Percentiles rank a stretch among this genome's conserved stretches.
These are phyloP conservation scores for Epichloe sibirici DNA, from an alignment of 2,329 filamentous ascomycete species.

Conservation along the genomic window DNA sequence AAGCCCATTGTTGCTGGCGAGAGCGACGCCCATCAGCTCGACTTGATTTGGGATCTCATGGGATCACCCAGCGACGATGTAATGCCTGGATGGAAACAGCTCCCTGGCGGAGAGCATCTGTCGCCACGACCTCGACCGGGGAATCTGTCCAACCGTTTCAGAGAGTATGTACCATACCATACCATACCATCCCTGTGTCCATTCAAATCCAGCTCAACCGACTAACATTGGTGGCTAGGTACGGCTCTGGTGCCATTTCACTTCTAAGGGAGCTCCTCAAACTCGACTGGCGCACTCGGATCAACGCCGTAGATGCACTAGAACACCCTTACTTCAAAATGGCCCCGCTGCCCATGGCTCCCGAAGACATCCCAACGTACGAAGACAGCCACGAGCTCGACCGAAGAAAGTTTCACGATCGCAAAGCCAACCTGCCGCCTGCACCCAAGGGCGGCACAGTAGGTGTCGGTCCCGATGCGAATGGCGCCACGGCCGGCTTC, in stretches of 20 bases:
- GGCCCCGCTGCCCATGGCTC: conserved; percentile 63
- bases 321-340: conserved; percentile 85
- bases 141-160: conserved; percentile 62
- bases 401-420: conserved; percentile 75
- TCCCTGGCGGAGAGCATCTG: conserved; percentile 72
- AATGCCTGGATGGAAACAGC: conserved; percentile 80
- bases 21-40: conserved; percentile 78
- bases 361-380: conserved; percentile 80
- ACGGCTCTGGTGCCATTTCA: conserved; percentile 60
- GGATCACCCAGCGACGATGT: conserved; percentile 79
- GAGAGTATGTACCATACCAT: conserved; percentile 41
- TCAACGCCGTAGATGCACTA: conserved; percentile 89
- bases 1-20: conserved; percentile 88
- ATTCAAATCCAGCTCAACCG: neutral
- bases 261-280: conserved; percentile 72
- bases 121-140: conserved; percentile 48
- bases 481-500: conserved; percentile 33
- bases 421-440: conserved; percentile 73
- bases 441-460: conserved; percentile 87
- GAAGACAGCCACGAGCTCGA: conserved; percentile 97
- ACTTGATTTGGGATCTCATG: conserved; percentile 87
- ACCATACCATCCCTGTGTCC: neutral
- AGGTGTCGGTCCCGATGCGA: conserved; percentile 53
- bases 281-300: conserved; percentile 76
- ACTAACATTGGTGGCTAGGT: conserved; percentile 25